Evolutionary conservation across 768 basidiomycete species (phyloP), one percentile per base, ranked within the genome.

Genomic region (Leccinum imitatum): DNA sequence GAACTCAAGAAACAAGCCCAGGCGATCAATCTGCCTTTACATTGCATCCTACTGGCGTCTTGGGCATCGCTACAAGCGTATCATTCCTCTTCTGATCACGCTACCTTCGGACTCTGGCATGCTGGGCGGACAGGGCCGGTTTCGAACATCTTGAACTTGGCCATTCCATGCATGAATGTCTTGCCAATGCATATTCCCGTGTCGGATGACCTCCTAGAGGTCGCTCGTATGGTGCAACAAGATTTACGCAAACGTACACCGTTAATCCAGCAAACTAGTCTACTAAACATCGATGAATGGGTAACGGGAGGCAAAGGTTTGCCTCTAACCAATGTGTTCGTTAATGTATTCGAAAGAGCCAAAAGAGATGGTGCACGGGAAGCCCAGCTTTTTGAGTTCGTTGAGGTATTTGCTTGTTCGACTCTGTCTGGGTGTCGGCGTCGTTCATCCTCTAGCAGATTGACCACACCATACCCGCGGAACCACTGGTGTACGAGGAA

Each of bases 41-140:
- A 77, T 17, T 73, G 74, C n/a, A 62, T 81, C 14, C 75, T 79
- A 50, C 68, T 82, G 25, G 78, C 79, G 4, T 77, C 73, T 57
- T 82, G 79, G 80, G 77, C 79, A 7, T 70, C 64, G 2, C 62
- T 79, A 50, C 79, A 81, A 59, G 72, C 71, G 25, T 60, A 61
- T 7, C 60, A 74, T 50, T 69, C 73, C 10, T 61, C 65, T 3
- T 60, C 72, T 19, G 60, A 65, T 14, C 62, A 62, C 19, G 71
- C 75, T 3, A 77, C 73, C 7, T 78, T 82, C 53, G 79, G 79
- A 4, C 71, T 82, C 15, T 82, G 80, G 81, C 80, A 81, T 53
- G 76, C 76, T 6, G 79, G 81, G 25, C 69, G 81, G 48, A 76
- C 76, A 14, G 75, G 77, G 11, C 50, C 69, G 11, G 46, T 77